phyloP scores from a whole-genome alignment of 148 eudicot genomes.

The Vaccinium vitisidaea region DNA sequence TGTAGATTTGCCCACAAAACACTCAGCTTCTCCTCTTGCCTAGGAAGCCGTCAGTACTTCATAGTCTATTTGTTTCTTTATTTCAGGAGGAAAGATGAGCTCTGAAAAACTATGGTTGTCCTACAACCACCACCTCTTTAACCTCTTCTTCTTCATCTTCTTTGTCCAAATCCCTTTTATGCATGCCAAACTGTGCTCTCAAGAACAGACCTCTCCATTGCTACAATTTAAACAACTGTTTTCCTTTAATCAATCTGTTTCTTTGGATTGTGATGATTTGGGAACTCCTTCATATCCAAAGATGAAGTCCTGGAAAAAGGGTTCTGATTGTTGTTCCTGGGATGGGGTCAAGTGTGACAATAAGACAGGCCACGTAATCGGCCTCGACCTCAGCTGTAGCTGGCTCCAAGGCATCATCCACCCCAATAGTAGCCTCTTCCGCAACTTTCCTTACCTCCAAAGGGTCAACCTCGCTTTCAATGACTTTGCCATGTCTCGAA shows the following conservation, averaged over 20 bases:
- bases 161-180: not conserved
- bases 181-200: not conserved
- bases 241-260: not conserved
- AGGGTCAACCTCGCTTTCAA: not conserved
- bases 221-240: not conserved
- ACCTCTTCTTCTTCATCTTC: not conserved
- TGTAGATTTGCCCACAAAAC: not conserved
- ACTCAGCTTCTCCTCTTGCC: no score
- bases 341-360: not conserved
- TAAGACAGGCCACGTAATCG: not conserved
- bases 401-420: not conserved
- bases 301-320: not conserved
- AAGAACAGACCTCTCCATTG: not conserved
- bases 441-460: not conserved
- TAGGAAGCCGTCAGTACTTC: no score
- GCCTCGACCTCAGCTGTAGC: not conserved
- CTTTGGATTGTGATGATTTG: not conserved
- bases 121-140: not conserved
- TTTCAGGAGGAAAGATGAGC: not conserved
- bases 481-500: not conserved
- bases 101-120: not conserved
- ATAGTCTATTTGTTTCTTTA: no score
- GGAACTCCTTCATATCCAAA: not conserved
- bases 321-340: slow-evolving; percentile 23
- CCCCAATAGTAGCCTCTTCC: not conserved